These are phyloP conservation scores for Gliomastix tumulicola DNA, from an alignment of 2,329 filamentous ascomycete species.

Conservation along the genomic window DNA sequence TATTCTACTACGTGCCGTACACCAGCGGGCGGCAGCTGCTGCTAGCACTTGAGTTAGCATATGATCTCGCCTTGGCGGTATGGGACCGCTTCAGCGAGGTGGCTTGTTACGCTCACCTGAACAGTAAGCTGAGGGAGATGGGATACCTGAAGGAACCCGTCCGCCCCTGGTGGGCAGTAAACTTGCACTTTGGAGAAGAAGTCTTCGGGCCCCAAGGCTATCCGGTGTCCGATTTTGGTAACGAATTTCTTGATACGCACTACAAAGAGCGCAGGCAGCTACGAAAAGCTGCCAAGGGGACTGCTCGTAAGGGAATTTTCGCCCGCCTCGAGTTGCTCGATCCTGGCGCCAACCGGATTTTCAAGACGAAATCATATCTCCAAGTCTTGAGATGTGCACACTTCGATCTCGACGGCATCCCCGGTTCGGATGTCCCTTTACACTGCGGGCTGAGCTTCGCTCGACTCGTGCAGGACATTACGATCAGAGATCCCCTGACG, in stretches of 20 bases:
- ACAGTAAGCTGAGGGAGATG: slow-evolving; percentile 38
- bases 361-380: neutral
- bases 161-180: neutral
- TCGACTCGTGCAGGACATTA: no score
- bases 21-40: slow-evolving; percentile 36
- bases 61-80: slow-evolving; percentile 21
- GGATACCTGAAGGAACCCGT: slow-evolving; percentile 21
- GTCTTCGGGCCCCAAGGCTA: neutral
- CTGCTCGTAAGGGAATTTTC: no score
- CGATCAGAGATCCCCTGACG: no score
- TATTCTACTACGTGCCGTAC: slow-evolving; percentile 41
- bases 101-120: slow-evolving; percentile 31
- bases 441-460: no score
- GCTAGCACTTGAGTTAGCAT: slow-evolving; percentile 33
- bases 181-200: neutral
- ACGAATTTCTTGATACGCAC: neutral
- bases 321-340: neutral
- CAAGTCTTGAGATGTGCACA: no score
- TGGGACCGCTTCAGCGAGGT: slow-evolving; percentile 33
- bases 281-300: neutral
- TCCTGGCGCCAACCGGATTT: neutral
- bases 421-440: no score
- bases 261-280: neutral
- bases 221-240: neutral
- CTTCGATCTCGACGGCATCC: no score